Base-by-base conservation (phyloP, 495 filamentous ascomycete genomes). In the Xylaria castorea region DNA sequence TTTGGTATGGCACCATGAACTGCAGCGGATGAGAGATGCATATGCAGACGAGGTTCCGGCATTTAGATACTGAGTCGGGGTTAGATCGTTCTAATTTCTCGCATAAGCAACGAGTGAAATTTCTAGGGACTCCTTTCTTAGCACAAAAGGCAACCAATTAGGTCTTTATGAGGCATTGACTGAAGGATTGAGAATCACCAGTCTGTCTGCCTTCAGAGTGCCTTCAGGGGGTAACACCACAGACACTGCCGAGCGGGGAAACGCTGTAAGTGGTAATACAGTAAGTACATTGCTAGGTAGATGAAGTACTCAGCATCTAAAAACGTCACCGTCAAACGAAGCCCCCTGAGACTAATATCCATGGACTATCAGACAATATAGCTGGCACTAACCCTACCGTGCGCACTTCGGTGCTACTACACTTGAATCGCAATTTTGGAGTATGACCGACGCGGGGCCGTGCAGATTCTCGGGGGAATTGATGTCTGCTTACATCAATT, bases 31-130 rank as follows among this genome's bases (percentile, higher is more conserved):
- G 55, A 48, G 57, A 70, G 32, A 36, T 70, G 67, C 67, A 70
- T 70, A 61, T 70, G 67, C 67, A 70, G 64, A 50, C 50, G 34
- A 68, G 16, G n/a, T 57, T 68, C 27, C 48, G 66, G 66, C 34
- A 55, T 68, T 44, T 68, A 36, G 64, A 27, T 34, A 16, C 27
- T 53, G 30, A 34, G 44, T 66, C 22, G 40, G 38, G 67, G 53
- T 55, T 69, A 58, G 51, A 53, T 68, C 32, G 48, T 16, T 53
- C 53, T 55, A 60, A 69, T 60, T 22, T 50, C 64, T 66, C 44
- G 44, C 64, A 36, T 46, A 44, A 67, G 46, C 61, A 53, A 32
- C 27, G 32, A 53, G 8, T 20, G 20, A 30, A 11, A 61, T 22
- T 11, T 18, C 11, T 14, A 30, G 53, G 25, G 12, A 32, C 58